Evolutionary conservation across 306 rosid species (phyloP).

Genomic region (Quercus aquifolioides): DNA sequence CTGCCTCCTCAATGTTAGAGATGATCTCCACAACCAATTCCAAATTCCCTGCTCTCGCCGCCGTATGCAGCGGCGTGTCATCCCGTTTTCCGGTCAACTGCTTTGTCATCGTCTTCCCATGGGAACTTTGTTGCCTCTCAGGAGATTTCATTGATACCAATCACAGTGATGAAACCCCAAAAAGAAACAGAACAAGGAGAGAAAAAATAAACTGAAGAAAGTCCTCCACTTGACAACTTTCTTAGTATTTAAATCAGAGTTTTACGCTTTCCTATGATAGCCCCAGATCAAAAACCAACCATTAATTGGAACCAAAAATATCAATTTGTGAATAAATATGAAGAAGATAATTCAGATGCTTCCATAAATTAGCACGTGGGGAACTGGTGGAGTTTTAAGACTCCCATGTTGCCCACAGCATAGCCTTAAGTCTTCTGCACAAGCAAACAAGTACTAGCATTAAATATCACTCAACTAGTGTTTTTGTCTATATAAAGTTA

Average conservation of each 20-base stretch:
- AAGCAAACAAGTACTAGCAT: slow-evolving; percentile 12
- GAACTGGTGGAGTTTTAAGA: neutral
- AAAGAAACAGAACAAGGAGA: slow-evolving; percentile 4
- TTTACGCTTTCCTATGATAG: no score
- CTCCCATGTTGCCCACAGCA: slow-evolving; percentile 11
- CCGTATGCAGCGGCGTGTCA: slow-evolving; percentile 54
- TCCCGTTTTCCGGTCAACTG: slow-evolving; percentile 55
- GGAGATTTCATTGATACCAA: slow-evolving; percentile 20
- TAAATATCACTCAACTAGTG: slow-evolving; percentile 3
- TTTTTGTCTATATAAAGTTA: neutral
- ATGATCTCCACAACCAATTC: slow-evolving; percentile 48
- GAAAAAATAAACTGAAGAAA: no score
- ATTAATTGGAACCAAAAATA: neutral
- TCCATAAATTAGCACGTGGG: slow-evolving; percentile 10
- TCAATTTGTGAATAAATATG: slow-evolving; percentile 16
- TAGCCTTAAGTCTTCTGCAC: slow-evolving; percentile 15
- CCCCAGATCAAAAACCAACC: slow-evolving; percentile 3
- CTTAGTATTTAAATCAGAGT: no score
- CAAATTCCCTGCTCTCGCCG: slow-evolving; percentile 54
- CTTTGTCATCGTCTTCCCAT: slow-evolving; percentile 49
- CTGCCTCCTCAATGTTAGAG: slow-evolving; percentile 41
- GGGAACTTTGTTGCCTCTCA: slow-evolving; percentile 20
- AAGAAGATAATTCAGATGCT: slow-evolving; percentile 24
- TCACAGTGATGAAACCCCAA: neutral
- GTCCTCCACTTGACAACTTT: no score